Base-by-base conservation (phyloP, 768 basidiomycete genomes). In the Leccinum subgranulosum region DNA sequence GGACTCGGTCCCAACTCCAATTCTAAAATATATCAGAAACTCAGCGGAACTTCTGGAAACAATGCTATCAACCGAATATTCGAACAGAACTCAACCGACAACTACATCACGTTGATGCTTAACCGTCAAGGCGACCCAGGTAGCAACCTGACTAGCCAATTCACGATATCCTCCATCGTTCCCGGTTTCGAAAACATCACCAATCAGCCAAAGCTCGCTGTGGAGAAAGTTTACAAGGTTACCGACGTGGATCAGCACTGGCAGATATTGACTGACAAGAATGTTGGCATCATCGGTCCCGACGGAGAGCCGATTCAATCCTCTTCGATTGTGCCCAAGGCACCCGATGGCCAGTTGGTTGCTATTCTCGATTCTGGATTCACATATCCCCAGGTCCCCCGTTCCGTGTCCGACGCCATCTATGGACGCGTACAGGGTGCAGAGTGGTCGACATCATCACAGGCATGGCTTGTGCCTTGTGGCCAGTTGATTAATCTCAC, bases 361-460 rank as follows among this genome's bases (percentile, higher is more conserved):
- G 88, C 83, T 19, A 85, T 92, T 34, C 77, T 92, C 65, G 87
- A 91, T 67, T 86, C 86, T 45, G 88, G 90, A 52, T 91, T 79
- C 68, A 84, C 85, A 1, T 75, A 83, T 59, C 84, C 86, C 43
- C 88, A 90, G 72, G 86, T 90, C 34, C 86, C 87, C 9, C 84
- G 88, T 29, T 75, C 78, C n/a, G 78, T 91, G 59, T 82, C 88
- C 6, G 88, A 92, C 61, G 86, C 86, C 19, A 90, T 92, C 60
- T 92, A 92, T 64, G 87, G 90, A 11, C 82, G 87, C 39, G 87
- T 92, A 10, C 82, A 80, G 55, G 89, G 86, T 29, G 89, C 91
- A 9, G 77, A 78, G 51, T 91, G 86, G 71, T 84, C 85, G 61
- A 60, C 75, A 9, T 64, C 70, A 7, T 77, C 75, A 41, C 76